phyloP scores from a whole-genome alignment of 331 rosid genomes.

The Arachis monticola region DNA sequence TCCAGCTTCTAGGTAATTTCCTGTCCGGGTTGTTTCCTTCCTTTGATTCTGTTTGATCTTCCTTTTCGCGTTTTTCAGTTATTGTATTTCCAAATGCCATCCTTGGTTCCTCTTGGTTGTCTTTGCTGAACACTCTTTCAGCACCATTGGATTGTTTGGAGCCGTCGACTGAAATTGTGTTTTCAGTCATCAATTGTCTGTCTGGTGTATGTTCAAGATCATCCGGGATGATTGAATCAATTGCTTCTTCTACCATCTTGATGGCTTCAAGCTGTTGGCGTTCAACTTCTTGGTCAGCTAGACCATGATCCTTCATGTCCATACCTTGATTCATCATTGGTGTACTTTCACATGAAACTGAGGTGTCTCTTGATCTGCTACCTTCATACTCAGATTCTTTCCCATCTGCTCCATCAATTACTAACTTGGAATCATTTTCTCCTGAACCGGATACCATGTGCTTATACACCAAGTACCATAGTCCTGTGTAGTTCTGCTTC shows the following conservation, averaged over 20 bases:
- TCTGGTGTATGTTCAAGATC: slow-evolving; percentile 48
- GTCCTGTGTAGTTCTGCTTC: slow-evolving; percentile 53
- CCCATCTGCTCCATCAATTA: slow-evolving; percentile 40
- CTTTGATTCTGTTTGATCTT: slow-evolving; percentile 34
- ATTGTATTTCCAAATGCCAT: slow-evolving; percentile 31
- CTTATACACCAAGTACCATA: slow-evolving; percentile 82
- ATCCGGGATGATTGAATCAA: slow-evolving; percentile 81
- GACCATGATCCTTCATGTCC: slow-evolving; percentile 30
- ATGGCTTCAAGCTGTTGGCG: slow-evolving; percentile 69
- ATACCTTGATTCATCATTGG: slow-evolving; percentile 35
- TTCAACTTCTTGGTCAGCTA: slow-evolving; percentile 48
- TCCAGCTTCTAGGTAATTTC: slow-evolving; percentile 67
- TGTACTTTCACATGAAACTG: slow-evolving; percentile 31
- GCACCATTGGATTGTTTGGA: slow-evolving; percentile 32
- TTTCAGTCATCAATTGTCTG: slow-evolving; percentile 38
- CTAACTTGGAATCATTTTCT: slow-evolving; percentile 49
- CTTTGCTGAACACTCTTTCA: slow-evolving; percentile 25
- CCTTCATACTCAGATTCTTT: slow-evolving; percentile 34
- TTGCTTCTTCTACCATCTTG: slow-evolving; percentile 89
- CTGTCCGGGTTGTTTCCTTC: slow-evolving; percentile 50
- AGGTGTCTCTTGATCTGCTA: slow-evolving; percentile 27
- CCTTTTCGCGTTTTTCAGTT: slow-evolving; percentile 28
- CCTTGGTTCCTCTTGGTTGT: slow-evolving; percentile 34
- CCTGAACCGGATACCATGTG: slow-evolving; percentile 74
- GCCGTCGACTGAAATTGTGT: slow-evolving; percentile 33